These are phyloP conservation scores for Apiotrichum gracile DNA, from an alignment of 1,284 basidiomycete species.

Conservation along the genomic window DNA sequence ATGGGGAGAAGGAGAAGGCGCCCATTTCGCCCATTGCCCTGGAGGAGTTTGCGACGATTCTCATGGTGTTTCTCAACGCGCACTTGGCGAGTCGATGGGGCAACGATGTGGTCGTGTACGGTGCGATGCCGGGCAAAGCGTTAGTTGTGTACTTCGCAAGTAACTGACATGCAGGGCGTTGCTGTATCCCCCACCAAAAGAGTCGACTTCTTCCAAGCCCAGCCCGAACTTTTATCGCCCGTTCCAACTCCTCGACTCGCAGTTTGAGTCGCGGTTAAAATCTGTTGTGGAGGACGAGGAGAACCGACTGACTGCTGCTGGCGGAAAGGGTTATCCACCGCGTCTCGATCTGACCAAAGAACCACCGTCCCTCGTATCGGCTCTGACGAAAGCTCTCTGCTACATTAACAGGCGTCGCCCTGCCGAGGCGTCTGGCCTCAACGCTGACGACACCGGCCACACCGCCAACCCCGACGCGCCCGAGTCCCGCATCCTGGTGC, in stretches of 20 bases:
- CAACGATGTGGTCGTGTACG: constrained; percentile 87
- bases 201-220: constrained; percentile 47
- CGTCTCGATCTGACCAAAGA: constrained; percentile 39
- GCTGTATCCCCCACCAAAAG: constrained; percentile 36
- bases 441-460: constrained; percentile 10
- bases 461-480: constrained; percentile 33
- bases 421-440: constrained; percentile 37
- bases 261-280: constrained; percentile 63
- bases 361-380: constrained; percentile 71
- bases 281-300: constrained; percentile 60
- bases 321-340: constrained; percentile 55
- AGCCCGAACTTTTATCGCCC: constrained; percentile 71
- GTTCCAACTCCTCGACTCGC: constrained; percentile 57
- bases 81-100: constrained; percentile 86
- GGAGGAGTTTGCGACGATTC: constrained; percentile 64
- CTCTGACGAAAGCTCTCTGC: constrained; percentile 81
- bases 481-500: constrained; percentile 79
- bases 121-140: constrained; percentile 70
- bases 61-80: constrained; percentile 85
- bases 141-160: constrained; percentile 17
- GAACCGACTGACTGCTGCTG: constrained; percentile 51
- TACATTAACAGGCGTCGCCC: constrained; percentile 74
- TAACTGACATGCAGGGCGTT: constrained; percentile 22
- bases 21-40: constrained; percentile 55
- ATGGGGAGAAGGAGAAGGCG: constrained; percentile 21